A percentile compares a stretch with the other conserved stretches of the same genome.
phyloP scores from a whole-genome alignment of 2,329 filamentous ascomycete species.

The Trichoderma pleuroti region DNA sequence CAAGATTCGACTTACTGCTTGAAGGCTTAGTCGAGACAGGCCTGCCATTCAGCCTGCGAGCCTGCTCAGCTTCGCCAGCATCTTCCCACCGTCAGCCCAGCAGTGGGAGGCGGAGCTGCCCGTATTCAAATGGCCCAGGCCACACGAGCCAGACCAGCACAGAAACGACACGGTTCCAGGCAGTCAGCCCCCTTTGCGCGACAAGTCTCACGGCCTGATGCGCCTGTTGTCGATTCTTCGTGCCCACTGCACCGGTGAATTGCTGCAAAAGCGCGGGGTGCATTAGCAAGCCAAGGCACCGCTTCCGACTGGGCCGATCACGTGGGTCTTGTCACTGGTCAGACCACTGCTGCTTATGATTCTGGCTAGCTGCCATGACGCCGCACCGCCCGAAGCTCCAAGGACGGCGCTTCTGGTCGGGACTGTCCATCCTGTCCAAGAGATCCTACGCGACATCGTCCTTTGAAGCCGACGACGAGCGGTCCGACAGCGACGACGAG shows the following conservation, averaged over 20 bases:
- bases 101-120: not conserved
- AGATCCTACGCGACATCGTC: conserved; percentile 57
- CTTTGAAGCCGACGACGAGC: conserved; percentile 68
- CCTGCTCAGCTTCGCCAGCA: not conserved
- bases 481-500: conserved; percentile 39
- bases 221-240: not conserved
- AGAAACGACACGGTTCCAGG: not conserved
- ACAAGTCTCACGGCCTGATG: not conserved
- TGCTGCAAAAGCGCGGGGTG: conserved; percentile 11
- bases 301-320: conserved; percentile 13
- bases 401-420: conserved; percentile 44
- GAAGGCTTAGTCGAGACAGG: not conserved
- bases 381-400: conserved; percentile 41
- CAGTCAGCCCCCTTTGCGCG: not conserved
- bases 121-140: not conserved
- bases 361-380: not conserved
- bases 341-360: not conserved
- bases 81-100: not conserved
- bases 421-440: conserved; percentile 51
- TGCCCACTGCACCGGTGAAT: not conserved
- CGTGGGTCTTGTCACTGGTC: conserved; percentile 9
- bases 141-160: not conserved
- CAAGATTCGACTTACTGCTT: not conserved
- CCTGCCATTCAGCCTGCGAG: not conserved
- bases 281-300: conserved; percentile 13